Conservation (phyloP, 768 basidiomycete species). For the Lentinula boryana region DNA sequence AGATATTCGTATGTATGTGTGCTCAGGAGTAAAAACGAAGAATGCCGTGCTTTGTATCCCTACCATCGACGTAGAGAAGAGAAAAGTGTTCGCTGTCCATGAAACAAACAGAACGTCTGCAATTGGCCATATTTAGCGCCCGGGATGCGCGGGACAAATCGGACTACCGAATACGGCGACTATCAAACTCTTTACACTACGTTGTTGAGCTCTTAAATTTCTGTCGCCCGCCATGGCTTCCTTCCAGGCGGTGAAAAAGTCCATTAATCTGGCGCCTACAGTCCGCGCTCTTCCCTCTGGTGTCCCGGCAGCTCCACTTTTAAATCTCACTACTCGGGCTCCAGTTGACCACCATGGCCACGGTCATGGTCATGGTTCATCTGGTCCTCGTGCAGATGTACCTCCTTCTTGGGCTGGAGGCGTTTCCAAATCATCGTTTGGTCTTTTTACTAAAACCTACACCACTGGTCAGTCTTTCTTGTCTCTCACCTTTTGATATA, state of each 20-base stretch:
- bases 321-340: conserved; percentile 69
- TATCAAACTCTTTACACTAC: neutral
- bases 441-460: conserved; percentile 62
- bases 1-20: neutral
- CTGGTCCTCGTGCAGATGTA: conserved; percentile 53
- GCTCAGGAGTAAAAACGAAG: too few relatives aligned
- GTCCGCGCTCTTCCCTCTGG: conserved; percentile 76
- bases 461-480: conserved; percentile 42
- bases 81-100: neutral
- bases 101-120: conserved; percentile 34
- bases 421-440: conserved; percentile 39
- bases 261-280: conserved; percentile 76
- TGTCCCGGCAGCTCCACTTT: conserved; percentile 66
- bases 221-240: conserved; percentile 45
- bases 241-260: conserved; percentile 73
- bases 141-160: neutral
- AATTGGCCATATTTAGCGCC: neutral
- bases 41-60: too few relatives aligned
- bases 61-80: too few relatives aligned
- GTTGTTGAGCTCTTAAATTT: neutral
- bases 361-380: conserved; percentile 47
- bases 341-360: conserved; percentile 55
- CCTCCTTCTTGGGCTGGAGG: conserved; percentile 63
- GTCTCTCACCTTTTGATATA: neutral
- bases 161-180: neutral